Percentiles rank a stretch among this genome's conserved stretches.
Evolutionary conservation across 176 grass and related monocot species (phyloP).

Genomic region (bread wheat (Triticum aestivum)): DNA sequence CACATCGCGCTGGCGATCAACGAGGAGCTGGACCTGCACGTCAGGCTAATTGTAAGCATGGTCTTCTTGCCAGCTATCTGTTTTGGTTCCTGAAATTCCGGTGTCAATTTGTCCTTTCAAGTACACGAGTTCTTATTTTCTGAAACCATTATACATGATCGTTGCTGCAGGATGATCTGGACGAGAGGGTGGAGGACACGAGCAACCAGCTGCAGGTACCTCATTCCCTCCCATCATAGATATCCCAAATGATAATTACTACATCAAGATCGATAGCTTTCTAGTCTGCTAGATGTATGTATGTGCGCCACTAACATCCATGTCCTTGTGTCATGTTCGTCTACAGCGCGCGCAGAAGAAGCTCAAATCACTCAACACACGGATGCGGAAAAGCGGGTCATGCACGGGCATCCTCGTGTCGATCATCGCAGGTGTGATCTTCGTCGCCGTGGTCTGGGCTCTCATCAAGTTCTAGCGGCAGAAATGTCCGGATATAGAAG

Average conservation of each 20-base stretch:
- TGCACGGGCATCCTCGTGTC: conserved; percentile 44
- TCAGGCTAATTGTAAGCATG: conserved; percentile 65
- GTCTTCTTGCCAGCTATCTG: neutral
- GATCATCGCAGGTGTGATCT: conserved; percentile 41
- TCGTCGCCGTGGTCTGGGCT: conserved; percentile 36
- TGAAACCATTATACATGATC: neutral
- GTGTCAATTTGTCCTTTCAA: neutral
- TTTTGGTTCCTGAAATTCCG: neutral
- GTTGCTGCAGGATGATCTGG: conserved; percentile 65
- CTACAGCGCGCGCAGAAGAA: conserved; percentile 53
- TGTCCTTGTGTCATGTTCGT: neutral
- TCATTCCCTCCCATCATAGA: neutral
- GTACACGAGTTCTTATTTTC: neutral
- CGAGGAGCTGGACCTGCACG: conserved; percentile 74
- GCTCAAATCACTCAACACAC: conserved; percentile 49
- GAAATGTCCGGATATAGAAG: neutral
- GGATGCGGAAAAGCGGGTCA: conserved; percentile 42
- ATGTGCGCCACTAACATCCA: neutral
- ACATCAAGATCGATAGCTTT: neutral
- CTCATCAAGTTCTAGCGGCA: conserved; percentile 36
- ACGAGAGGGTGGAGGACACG: conserved; percentile 50
- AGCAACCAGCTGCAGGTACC: conserved; percentile 54
- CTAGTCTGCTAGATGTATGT: neutral
- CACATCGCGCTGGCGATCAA: conserved; percentile 77
- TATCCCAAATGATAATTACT: neutral